phyloP scores from a whole-genome alignment of 2,329 filamentous ascomycete genomes.

The Aspergillus pseudonomiae region DNA sequence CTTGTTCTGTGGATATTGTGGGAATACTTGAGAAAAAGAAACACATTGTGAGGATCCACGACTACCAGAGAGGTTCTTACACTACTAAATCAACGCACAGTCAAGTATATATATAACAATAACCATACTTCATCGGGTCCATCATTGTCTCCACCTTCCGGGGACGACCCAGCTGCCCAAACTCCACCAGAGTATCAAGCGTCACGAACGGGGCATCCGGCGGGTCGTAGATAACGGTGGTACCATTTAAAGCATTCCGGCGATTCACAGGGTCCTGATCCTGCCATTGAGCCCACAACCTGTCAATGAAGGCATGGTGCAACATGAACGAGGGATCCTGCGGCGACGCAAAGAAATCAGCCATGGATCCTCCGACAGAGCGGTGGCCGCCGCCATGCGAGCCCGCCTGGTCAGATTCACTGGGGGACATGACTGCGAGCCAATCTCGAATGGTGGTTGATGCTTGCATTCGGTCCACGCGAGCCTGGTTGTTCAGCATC shows the following conservation, averaged over 20 bases:
- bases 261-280: conserved; percentile 11
- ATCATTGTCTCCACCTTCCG: conserved; percentile 25
- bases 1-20: background rate
- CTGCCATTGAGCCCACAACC: conserved; percentile 36
- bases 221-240: conserved; percentile 9
- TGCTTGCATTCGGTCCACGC: background rate
- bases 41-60: background rate
- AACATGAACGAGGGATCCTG: conserved; percentile 36
- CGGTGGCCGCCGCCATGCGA: conserved; percentile 10
- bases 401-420: background rate
- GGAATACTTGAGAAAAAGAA: background rate
- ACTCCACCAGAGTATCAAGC: conserved; percentile 22
- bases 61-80: background rate
- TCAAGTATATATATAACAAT: conserved; percentile 31
- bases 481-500: background rate
- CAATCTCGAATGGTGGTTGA: background rate
- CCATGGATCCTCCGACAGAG: conserved; percentile 6
- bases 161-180: conserved; percentile 23
- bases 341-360: conserved; percentile 13
- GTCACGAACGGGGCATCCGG: conserved; percentile 8
- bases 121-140: conserved; percentile 22
- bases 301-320: conserved; percentile 35
- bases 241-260: conserved; percentile 20
- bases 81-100: accelerated
- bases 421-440: background rate